These are phyloP conservation scores for Aureobasidium leucospermi DNA, from an alignment of 2,329 filamentous ascomycete genomes.

Conservation along the genomic window DNA sequence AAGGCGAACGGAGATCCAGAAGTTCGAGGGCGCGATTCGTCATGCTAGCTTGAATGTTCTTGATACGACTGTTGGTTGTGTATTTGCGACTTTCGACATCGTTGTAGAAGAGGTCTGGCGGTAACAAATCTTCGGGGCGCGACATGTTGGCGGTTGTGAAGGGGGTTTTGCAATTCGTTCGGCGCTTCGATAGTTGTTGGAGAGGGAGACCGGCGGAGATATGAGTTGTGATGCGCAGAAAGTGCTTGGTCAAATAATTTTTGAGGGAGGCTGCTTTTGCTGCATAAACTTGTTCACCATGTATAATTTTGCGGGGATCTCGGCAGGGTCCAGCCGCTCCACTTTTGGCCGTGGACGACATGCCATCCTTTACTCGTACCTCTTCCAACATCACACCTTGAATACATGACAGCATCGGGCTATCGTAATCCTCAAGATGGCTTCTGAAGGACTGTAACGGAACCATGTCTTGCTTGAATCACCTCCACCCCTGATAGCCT, in stretches of 20 bases:
- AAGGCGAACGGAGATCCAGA: conserved; percentile 70
- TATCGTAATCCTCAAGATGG: too few relatives aligned
- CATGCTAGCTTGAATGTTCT: conserved; percentile 92
- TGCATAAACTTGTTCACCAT: neutral
- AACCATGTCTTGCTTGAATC: too few relatives aligned
- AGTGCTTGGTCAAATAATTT: neutral
- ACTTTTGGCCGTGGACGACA: neutral
- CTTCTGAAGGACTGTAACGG: too few relatives aligned
- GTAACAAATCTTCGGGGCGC: conserved; percentile 88
- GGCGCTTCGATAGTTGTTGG: neutral
- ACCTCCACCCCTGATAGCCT: too few relatives aligned
- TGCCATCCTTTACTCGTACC: neutral
- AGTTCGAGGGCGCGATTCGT: conserved; percentile 88
- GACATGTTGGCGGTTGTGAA: conserved; percentile 60
- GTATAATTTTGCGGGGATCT: neutral
- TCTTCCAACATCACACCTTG: neutral
- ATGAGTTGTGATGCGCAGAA: neutral
- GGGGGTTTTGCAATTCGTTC: neutral
- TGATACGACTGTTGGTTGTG: conserved; percentile 90
- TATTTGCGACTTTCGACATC: conserved; percentile 95
- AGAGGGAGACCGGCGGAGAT: neutral
- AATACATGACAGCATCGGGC: too few relatives aligned
- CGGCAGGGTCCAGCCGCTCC: neutral
- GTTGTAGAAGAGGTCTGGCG: conserved; percentile 96
- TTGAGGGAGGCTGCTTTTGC: neutral